Evolutionary conservation across 352 stramenopile species (phyloP).

Genomic region (Globisporangium radiosum): DNA sequence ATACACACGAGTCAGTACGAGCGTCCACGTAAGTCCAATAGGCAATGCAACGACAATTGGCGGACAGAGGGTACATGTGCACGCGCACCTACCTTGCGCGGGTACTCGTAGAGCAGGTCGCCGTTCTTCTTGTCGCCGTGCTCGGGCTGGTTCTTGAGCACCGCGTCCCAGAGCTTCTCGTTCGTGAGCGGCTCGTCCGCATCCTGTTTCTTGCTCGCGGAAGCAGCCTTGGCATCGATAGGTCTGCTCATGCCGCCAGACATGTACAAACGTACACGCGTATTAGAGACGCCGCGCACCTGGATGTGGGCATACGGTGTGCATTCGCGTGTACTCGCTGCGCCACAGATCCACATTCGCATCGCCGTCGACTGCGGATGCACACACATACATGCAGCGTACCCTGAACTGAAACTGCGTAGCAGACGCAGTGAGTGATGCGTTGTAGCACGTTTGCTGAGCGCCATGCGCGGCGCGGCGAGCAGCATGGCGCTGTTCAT

Average conservation of each 20-base stretch:
- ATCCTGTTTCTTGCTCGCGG: conserved; percentile 16
- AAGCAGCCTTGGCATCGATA: conserved; percentile 4
- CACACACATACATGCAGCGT: conserved; percentile 1
- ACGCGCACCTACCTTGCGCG: conserved; percentile 50
- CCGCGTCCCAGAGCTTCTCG: conserved; percentile 65
- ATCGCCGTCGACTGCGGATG: too few species aligned
- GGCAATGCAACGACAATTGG: background rate
- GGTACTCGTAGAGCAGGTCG: conserved; percentile 81
- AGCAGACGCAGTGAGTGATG: conserved; percentile 4
- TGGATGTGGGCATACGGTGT: background rate
- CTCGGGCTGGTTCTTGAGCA: conserved; percentile 50
- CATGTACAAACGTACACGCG: background rate
- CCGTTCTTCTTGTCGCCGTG: conserved; percentile 40
- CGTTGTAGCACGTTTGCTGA: background rate
- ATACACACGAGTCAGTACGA: background rate
- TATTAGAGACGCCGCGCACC: too few species aligned
- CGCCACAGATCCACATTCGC: too few species aligned
- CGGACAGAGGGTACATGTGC: background rate
- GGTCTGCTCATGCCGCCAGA: background rate
- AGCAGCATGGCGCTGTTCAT: conserved; percentile 2
- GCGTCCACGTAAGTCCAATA: background rate
- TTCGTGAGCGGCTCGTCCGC: conserved; percentile 52
- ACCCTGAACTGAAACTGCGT: conserved; percentile 37
- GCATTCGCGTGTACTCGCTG: background rate
- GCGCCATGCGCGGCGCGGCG: conserved; percentile 10